A percentile compares a stretch with the other conserved stretches of the same genome.
Evolutionary conservation across 129 eudicot genomes (phyloP).

Genomic region (Flaveria ramosissima): DNA sequence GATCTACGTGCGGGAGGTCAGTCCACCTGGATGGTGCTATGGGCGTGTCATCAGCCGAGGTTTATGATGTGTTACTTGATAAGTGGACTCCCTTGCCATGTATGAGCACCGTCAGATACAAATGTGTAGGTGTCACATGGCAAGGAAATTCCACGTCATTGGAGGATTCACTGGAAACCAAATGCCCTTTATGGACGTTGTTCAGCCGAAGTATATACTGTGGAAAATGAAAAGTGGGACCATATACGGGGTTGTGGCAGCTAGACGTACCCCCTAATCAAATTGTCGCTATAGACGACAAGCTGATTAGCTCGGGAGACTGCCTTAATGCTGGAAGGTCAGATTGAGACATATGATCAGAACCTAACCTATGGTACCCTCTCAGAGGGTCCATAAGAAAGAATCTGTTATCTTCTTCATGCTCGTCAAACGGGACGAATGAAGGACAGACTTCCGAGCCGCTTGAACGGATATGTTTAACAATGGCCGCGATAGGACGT

Average conservation of each 20-base stretch:
- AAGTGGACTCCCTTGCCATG: slow-evolving; percentile 50
- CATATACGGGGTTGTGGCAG: slow-evolving; percentile 57
- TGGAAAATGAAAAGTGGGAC: slow-evolving; percentile 32
- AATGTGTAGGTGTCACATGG: slow-evolving; percentile 57
- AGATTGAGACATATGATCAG: slow-evolving; percentile 55
- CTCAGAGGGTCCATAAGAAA: slow-evolving; percentile 49
- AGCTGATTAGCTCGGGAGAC: slow-evolving; percentile 59
- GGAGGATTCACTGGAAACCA: slow-evolving; percentile 49
- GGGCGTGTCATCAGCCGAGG: slow-evolving; percentile 46
- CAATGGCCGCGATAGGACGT: slow-evolving; percentile 57
- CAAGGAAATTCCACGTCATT: slow-evolving; percentile 52
- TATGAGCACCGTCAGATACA: slow-evolving; percentile 53
- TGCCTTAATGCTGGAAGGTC: slow-evolving; percentile 63
- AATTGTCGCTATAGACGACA: slow-evolving; percentile 44
- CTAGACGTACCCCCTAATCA: slow-evolving; percentile 66
- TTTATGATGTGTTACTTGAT: slow-evolving; percentile 44
- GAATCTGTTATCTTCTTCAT: slow-evolving; percentile 15
- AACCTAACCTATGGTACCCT: slow-evolving; percentile 43
- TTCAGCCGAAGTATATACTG: slow-evolving; percentile 57
- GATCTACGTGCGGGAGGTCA: slow-evolving; percentile 64
- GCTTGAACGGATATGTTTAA: slow-evolving; percentile 38
- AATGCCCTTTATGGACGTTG: slow-evolving; percentile 49
- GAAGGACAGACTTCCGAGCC: slow-evolving; percentile 29
- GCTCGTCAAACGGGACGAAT: slow-evolving; percentile 7
- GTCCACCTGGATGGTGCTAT: slow-evolving; percentile 37